Percentiles rank a stretch among this genome's conserved stretches.
Conservation (phyloP, 768 basidiomycete species). For the Boletus patriciae region DNA sequence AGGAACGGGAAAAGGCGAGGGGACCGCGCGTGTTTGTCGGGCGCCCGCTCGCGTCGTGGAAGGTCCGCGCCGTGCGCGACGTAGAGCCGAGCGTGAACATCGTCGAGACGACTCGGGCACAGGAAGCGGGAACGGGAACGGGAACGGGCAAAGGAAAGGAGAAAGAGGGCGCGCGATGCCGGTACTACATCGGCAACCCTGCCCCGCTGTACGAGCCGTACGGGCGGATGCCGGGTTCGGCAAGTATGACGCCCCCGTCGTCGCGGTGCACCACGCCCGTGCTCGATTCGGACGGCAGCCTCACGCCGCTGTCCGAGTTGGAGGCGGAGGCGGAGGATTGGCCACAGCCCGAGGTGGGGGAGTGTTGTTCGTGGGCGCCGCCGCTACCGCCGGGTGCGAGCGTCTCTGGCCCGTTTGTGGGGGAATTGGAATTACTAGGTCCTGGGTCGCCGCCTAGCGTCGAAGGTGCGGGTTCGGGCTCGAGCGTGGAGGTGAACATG, state of each 20-base stretch:
- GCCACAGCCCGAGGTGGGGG: conserved; percentile 36
- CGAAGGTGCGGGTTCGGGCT: background rate
- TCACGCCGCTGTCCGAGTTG: conserved; percentile 10
- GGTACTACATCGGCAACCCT: conserved; percentile 24
- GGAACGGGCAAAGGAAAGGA: background rate
- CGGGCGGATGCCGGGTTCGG: conserved; percentile 16
- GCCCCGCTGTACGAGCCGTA: conserved; percentile 21
- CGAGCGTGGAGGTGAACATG: background rate
- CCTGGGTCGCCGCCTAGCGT: background rate
- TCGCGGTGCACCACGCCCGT: conserved; percentile 14
- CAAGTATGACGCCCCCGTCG: background rate
- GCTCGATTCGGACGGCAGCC: conserved; percentile 11
- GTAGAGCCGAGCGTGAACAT: conserved; percentile 18
- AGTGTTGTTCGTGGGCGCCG: conserved; percentile 30
- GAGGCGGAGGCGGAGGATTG: conserved; percentile 19
- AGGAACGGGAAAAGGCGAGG: background rate
- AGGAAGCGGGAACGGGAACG: no score
- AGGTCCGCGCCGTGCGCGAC: conserved; percentile 21
- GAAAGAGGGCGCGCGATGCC: background rate
- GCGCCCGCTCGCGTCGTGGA: conserved; percentile 24
- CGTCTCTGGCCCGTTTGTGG: background rate
- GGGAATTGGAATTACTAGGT: no score
- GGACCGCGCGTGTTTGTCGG: conserved; percentile 29
- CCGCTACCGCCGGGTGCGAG: background rate
- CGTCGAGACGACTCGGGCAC: background rate